A percentile compares a stretch with the other conserved stretches of the same genome.
Conservation (phyloP, 108 stramenopile genomes). For the Fragilariopsis cylindrus region DNA sequence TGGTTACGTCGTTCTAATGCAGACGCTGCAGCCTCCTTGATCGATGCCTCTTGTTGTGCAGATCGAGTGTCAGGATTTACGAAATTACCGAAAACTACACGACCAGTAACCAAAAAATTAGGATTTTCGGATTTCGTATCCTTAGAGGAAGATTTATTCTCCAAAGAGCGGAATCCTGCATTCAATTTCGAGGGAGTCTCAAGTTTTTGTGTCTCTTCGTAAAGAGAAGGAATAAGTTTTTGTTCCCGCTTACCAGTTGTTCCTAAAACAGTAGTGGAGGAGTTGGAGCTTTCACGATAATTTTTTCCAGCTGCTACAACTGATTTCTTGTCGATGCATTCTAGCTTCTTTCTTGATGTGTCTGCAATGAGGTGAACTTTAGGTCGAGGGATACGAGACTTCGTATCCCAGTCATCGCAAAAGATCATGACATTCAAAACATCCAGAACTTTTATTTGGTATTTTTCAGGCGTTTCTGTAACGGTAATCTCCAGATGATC, state of each 20-base stretch:
- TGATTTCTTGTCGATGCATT: background rate
- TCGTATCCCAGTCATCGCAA: conserved; percentile 42
- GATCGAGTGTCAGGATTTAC: conserved; percentile 48
- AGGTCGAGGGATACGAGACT: conserved; percentile 48
- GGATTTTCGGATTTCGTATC: background rate
- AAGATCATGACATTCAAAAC: conserved; percentile 49
- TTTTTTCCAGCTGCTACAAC: too few species aligned
- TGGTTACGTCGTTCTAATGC: conserved; percentile 25
- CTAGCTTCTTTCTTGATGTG: background rate
- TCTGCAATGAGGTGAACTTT: conserved; percentile 37
- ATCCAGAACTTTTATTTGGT: conserved; percentile 36
- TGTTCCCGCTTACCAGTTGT: background rate
- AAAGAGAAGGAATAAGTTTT: conserved; percentile 22
- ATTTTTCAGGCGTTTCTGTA: conserved; percentile 16
- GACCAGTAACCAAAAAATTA: conserved; percentile 30
- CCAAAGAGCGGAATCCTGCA: conserved; percentile 5
- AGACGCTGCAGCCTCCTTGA: conserved; percentile 31
- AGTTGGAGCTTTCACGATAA: too few species aligned
- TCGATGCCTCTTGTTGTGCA: conserved; percentile 38
- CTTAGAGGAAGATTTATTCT: background rate
- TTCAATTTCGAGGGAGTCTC: conserved; percentile 23
- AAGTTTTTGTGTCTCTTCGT: conserved; percentile 16
- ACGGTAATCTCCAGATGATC: conserved; percentile 32
- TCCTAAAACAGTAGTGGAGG: too few species aligned
- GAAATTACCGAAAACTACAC: conserved; percentile 48